Conservation (phyloP, 495 filamentous ascomycete genomes). For the Niebla homalea region DNA sequence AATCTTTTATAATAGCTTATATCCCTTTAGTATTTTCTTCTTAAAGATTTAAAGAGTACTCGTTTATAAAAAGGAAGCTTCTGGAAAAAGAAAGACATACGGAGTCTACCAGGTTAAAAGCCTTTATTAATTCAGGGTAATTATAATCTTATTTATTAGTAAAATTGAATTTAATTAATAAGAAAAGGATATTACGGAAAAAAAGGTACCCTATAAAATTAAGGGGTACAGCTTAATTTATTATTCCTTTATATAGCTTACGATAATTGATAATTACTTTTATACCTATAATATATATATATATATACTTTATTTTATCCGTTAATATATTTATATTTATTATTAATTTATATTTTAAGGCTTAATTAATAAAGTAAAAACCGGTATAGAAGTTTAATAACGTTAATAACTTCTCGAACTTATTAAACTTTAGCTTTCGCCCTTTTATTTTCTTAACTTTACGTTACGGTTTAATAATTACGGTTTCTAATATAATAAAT, state of each 20-base stretch:
- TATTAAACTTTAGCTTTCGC: background rate
- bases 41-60: too few relatives aligned
- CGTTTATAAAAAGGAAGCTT: too few relatives aligned
- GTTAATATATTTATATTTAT: background rate
- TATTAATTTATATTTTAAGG: background rate
- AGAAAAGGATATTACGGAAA: background rate
- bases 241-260: too few relatives aligned
- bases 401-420: constrained; percentile 1
- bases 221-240: background rate
- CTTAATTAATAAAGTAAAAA: background rate
- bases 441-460: background rate
- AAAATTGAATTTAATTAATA: too few relatives aligned
- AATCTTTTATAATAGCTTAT: too few relatives aligned
- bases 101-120: background rate
- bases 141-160: too few relatives aligned
- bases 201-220: background rate
- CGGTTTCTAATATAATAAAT: background rate
- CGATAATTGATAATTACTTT: too few relatives aligned
- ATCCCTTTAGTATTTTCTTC: too few relatives aligned
- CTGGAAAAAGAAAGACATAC: background rate
- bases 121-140: too few relatives aligned
- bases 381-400: background rate
- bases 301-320: background rate
- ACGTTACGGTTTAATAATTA: background rate
- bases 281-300: background rate